Percentiles rank a stretch among this genome's conserved stretches.
phyloP scores from a whole-genome alignment of 2,329 filamentous ascomycete species.

The Hypoxylon sp. region DNA sequence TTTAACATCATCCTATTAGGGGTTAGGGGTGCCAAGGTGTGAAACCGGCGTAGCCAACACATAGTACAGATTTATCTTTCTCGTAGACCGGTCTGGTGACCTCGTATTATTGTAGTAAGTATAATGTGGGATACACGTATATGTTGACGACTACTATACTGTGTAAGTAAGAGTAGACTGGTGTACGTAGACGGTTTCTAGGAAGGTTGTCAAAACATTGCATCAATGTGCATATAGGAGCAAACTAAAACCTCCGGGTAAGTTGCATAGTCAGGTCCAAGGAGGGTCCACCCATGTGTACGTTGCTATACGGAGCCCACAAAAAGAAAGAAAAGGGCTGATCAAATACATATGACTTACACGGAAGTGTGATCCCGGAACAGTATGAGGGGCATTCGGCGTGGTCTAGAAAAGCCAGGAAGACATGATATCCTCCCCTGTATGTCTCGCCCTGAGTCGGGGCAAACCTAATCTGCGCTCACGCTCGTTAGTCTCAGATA shows the following conservation, averaged over 20 bases:
- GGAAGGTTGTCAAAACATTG: slow-evolving; percentile 15
- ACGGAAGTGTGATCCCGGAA: slow-evolving; percentile 6
- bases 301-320: neutral
- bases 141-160: neutral
- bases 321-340: neutral
- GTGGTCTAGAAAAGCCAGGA: neutral
- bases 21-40: slow-evolving; percentile 11
- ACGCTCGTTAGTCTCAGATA: slow-evolving; percentile 29
- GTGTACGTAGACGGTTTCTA: neutral
- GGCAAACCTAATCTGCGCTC: slow-evolving; percentile 6
- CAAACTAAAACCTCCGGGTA: slow-evolving; percentile 27
- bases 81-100: neutral
- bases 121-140: neutral
- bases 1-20: slow-evolving; percentile 7
- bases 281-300: slow-evolving; percentile 1
- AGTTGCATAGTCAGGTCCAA: neutral
- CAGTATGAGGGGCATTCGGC: slow-evolving; percentile 1
- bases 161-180: neutral
- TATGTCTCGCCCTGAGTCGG: slow-evolving; percentile 12
- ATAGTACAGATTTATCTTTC: neutral
- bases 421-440: slow-evolving; percentile 7
- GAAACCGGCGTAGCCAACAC: slow-evolving; percentile 13
- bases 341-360: slow-evolving; percentile 8
- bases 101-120: slow-evolving; percentile 6
- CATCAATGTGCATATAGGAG: slow-evolving; percentile 19